These are phyloP conservation scores for Cytospora leucostoma DNA, from an alignment of 2,329 filamentous ascomycete species.

Conservation along the genomic window DNA sequence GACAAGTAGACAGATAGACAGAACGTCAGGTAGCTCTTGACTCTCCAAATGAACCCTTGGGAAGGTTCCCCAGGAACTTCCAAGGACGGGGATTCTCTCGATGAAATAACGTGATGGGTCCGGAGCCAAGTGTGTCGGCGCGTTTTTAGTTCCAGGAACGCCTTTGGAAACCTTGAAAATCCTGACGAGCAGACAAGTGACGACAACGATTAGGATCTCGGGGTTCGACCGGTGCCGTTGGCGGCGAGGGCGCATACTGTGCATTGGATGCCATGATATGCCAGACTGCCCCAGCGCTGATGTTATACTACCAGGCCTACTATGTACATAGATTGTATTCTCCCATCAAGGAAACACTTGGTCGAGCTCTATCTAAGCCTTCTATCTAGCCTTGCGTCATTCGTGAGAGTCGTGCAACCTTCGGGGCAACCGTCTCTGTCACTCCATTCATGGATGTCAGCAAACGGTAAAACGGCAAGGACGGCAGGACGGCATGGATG, in stretches of 20 bases:
- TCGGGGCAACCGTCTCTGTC: background rate
- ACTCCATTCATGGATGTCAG: background rate
- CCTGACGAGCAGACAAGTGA: background rate
- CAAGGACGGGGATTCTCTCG: background rate
- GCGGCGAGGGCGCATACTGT: background rate
- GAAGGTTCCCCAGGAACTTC: background rate
- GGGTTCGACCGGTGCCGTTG: background rate
- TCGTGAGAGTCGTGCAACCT: background rate
- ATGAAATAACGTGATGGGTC: background rate
- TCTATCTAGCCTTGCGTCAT: background rate
- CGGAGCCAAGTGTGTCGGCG: background rate
- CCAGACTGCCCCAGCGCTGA: background rate
- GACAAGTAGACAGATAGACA: no score
- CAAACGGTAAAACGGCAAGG: no score
- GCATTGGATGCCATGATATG: background rate
- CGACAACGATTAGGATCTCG: background rate
- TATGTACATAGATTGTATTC: background rate
- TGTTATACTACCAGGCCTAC: background rate
- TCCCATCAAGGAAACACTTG: background rate
- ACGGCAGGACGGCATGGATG: no score
- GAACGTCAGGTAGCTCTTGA: slow-evolving; percentile 8
- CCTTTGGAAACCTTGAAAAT: background rate
- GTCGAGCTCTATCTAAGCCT: background rate
- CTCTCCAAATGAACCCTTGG: slow-evolving; percentile 12
- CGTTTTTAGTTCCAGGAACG: no score